These are phyloP conservation scores for Conticribra guillardii DNA, from an alignment of 108 stramenopile species.

Conservation along the genomic window DNA sequence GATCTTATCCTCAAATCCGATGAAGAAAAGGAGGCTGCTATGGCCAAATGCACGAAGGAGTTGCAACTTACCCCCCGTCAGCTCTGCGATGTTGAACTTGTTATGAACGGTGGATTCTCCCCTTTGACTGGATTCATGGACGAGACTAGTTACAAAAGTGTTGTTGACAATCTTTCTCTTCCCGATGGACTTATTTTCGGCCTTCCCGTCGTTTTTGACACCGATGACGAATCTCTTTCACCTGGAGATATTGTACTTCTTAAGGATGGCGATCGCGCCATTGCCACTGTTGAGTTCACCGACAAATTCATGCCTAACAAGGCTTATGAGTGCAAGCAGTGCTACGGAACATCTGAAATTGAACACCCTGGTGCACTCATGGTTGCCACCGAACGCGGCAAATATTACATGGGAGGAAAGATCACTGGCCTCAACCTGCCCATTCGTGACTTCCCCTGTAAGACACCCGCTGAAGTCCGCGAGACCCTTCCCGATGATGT, in stretches of 20 bases:
- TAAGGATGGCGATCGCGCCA: conserved; percentile 92
- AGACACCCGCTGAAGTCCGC: conserved; percentile 95
- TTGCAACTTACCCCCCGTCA: conserved; percentile 93
- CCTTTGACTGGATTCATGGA: conserved; percentile 99
- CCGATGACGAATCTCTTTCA: conserved; percentile 86
- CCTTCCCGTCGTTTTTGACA: conserved; percentile 98
- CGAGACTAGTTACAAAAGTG: conserved; percentile 87
- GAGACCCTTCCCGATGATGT: conserved; percentile 91
- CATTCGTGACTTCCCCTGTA: conserved; percentile 96
- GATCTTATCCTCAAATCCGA: conserved; percentile 90
- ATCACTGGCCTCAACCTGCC: conserved; percentile 96
- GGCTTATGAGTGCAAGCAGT: conserved; percentile 90
- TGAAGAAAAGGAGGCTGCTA: conserved; percentile 88
- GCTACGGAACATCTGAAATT: conserved; percentile 96
- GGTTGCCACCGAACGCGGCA: conserved; percentile 98
- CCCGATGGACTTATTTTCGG: conserved; percentile 96
- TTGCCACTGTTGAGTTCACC: conserved; percentile 94
- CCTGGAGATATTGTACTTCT: conserved; percentile 94
- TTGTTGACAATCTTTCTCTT: conserved; percentile 93
- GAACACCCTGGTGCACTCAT: conserved; percentile 98
- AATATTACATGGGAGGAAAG: conserved; percentile 98
- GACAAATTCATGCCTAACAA: conserved; percentile 96
- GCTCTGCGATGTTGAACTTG: conserved; percentile 97
- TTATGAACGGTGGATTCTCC: conserved; percentile 98
- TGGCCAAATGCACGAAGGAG: conserved; percentile 85